Evolutionary conservation across 2,329 filamentous ascomycete species (phyloP), one percentile per base, ranked within the genome.

Genomic region (Geosmithia putterillii): DNA sequence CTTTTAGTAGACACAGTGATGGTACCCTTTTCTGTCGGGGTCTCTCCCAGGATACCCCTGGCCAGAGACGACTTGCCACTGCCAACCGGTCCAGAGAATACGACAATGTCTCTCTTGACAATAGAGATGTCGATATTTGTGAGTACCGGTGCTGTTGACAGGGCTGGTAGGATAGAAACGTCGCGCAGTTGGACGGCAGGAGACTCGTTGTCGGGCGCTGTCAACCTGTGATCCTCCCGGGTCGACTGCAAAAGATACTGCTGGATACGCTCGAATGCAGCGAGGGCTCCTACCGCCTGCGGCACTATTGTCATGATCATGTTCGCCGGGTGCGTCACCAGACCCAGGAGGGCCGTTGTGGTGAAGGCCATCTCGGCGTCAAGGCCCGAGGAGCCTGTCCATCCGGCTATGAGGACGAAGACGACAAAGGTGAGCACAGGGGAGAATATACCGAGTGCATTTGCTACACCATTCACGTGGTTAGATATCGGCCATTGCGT

Each of bases 391-490:
- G n/a, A 12, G 5, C 28, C 28, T 12, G 10, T 32, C 28, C 6
- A 32, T 9, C 28, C 10, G 28, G 57, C 51, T 3, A 63, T 14
- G 5, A 59, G 17, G 2, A 57, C 60, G 41, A 56, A 69, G 0
- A 65, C 41, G 0, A 60, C 52, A 0, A 69, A 38, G 0, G 64
- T 66, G 2, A 65, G 41, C 4, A 55, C 61, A 0, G 66, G 64
- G 0, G 62, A 46, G 25, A 68, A 68, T 34, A 68, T 62, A 0
- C 65, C 65, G 7, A 65, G 48, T 0, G 62, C 61, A 48, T 68
- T 68, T 7, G 65, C 65, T 63, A 32, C 15, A 7, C 37, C 40
- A 20, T 14, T 45, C 32, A 47, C 38, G 41, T 9, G 32, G n/a
- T 17, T 38, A 17, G n/a, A 32, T 10, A 23, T 3, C 18, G 21